Conservation (phyloP, 1,139 yeast species). For the Saccharomycopsis phalli region DNA sequence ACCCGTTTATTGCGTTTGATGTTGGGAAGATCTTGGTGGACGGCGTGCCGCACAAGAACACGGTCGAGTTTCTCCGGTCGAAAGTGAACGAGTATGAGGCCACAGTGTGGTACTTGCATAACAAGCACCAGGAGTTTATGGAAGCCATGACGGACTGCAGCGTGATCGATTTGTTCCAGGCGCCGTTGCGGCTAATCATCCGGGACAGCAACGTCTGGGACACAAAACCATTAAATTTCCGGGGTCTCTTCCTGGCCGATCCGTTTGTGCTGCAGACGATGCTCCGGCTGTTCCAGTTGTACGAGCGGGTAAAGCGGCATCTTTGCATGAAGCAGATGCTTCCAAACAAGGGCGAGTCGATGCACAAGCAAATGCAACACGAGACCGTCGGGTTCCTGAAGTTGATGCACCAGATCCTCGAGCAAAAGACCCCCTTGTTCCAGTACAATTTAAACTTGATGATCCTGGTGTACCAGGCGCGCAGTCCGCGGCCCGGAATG, state of each 20-base stretch:
- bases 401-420: not conserved
- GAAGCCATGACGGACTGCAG: not conserved
- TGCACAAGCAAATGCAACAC: no score
- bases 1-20: conserved; percentile 2
- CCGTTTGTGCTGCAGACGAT: not conserved
- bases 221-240: not conserved
- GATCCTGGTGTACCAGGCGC: conserved; percentile 1
- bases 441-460: conserved; percentile 4
- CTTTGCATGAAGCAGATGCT: not conserved
- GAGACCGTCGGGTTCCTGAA: conserved; percentile 1
- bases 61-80: not conserved
- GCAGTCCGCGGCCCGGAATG: not conserved
- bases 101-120: no score
- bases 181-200: not conserved
- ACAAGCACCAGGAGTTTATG: no score
- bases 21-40: not conserved
- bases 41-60: not conserved
- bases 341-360: not conserved
- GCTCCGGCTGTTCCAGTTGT: not conserved
- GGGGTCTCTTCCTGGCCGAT: not conserved
- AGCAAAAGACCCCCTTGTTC: conserved; percentile 1
- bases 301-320: not conserved
- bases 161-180: not conserved
- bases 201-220: conserved; percentile 1
- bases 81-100: not conserved